Conservation (phyloP, 2,329 filamentous ascomycete genomes). For the Alternaria gansuensis region DNA sequence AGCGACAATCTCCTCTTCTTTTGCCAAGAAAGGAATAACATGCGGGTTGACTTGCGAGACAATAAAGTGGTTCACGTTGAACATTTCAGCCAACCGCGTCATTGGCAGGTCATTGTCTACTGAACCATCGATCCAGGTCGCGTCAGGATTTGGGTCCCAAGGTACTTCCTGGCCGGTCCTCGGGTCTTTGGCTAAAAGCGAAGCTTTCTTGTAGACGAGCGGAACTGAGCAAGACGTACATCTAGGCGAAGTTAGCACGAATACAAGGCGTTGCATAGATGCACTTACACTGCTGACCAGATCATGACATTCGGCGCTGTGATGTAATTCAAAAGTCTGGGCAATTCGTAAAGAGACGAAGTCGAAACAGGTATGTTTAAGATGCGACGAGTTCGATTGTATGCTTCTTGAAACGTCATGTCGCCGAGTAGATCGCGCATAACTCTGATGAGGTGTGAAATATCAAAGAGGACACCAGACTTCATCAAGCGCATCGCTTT, state of each 20-base stretch:
- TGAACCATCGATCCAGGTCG: slow-evolving; percentile 89
- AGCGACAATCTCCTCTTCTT: slow-evolving; percentile 68
- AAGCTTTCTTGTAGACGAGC: slow-evolving; percentile 80
- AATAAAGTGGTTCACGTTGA: slow-evolving; percentile 98
- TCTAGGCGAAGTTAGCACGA: slow-evolving; percentile 44
- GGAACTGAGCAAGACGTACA: slow-evolving; percentile 96
- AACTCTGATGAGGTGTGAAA: slow-evolving; percentile 78
- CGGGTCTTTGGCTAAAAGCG: slow-evolving; percentile 84
- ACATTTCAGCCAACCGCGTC: slow-evolving; percentile 89
- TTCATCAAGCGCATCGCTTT: slow-evolving; percentile 78
- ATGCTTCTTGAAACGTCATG: slow-evolving; percentile 93
- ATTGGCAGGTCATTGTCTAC: slow-evolving; percentile 95
- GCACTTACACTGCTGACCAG: slow-evolving; percentile 82
- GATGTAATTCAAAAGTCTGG: slow-evolving; percentile 87
- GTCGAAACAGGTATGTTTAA: slow-evolving; percentile 95
- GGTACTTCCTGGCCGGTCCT: slow-evolving; percentile 77
- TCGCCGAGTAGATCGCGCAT: slow-evolving; percentile 85
- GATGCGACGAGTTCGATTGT: slow-evolving; percentile 90
- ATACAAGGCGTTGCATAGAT: accelerated
- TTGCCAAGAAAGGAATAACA: slow-evolving; percentile 83
- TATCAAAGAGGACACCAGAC: slow-evolving; percentile 86
- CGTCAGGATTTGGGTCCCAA: slow-evolving; percentile 84
- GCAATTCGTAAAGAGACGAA: slow-evolving; percentile 85
- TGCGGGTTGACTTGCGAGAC: slow-evolving; percentile 97
- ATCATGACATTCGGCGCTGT: slow-evolving; percentile 95